Evolutionary conservation across 179 eudicot genomes (phyloP), one percentile per base, ranked within the genome.

Genomic region (Camellia oleifera): DNA sequence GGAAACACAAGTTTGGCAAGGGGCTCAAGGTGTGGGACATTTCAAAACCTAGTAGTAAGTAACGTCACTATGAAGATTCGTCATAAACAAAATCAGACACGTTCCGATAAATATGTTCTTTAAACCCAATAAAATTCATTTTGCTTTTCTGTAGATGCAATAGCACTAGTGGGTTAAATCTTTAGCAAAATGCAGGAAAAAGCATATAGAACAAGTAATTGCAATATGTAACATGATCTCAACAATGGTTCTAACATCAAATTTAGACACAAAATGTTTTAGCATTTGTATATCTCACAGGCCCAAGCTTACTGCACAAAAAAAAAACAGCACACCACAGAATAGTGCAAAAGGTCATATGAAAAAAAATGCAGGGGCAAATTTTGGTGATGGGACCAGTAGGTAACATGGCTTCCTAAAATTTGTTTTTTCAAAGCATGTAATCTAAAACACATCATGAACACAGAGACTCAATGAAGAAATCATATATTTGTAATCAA

Each of bases 261-360:
- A 69, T 14, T 50, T 69, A 53, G 8, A n/a, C 73, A 45, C 23
- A 69, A 45, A 69, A 69, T 15, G 26, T 20, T 45, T 69, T 69
- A 53, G 56, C 73, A 69, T 69, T 44, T 46, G 8, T 69, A 20
- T 69, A 32, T 5, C 44, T 2, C 23, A 46, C 54, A 69, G 74
- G 56, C 9, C 56, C 44, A 45, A 69, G 26, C 26, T 69, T 15
- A 50, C 44, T 69, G 20, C 8, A 4, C 11, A 69, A 46, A 46
- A 20, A 46, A 3, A 64, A 23, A 23, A 23, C 40, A 64, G 3
- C 44, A 65, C 69, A 12, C 40, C 40, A 32, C 40, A 32, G 40
- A 70, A 70, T 70, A n/a, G 54, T 70, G 74, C 74, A 17, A 44
- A 18, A 70, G n/a, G 2, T 45, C 56, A 70, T 13, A n/a, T 15